phyloP scores from a whole-genome alignment of 2,329 filamentous ascomycete genomes.

The Alternaria solani region DNA sequence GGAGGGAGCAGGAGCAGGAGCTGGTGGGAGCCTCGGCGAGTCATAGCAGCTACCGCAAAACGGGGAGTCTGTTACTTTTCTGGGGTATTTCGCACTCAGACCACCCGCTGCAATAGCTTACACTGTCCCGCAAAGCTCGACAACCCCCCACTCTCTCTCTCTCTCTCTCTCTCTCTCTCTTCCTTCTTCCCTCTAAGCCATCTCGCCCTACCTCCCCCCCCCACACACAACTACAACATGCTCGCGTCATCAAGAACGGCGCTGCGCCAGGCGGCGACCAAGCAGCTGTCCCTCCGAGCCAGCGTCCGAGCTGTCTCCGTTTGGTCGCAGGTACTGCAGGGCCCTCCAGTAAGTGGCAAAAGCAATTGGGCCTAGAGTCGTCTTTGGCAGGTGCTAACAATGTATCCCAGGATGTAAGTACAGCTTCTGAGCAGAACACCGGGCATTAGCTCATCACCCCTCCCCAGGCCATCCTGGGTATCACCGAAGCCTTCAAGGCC shows the following conservation, averaged over 20 bases:
- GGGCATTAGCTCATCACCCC: slow-evolving; percentile 29
- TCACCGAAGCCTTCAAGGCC: slow-evolving; percentile 99
- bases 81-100: slow-evolving; percentile 40
- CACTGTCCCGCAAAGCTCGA: slow-evolving; percentile 15
- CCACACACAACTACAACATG: slow-evolving; percentile 36
- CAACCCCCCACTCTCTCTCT: slow-evolving; percentile 18
- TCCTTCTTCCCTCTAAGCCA: slow-evolving; percentile 7
- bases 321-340: slow-evolving; percentile 91
- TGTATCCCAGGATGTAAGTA: slow-evolving; percentile 48
- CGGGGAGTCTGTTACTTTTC: slow-evolving; percentile 32
- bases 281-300: slow-evolving; percentile 44
- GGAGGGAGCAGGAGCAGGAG: slow-evolving; percentile 3
- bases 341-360: slow-evolving; percentile 79
- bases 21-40: slow-evolving; percentile 13
- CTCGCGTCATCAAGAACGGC: slow-evolving; percentile 50
- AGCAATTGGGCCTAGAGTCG: slow-evolving; percentile 20
- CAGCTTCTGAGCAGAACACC: background rate
- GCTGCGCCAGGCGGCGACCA: slow-evolving; percentile 49
- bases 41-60: slow-evolving; percentile 22
- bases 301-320: slow-evolving; percentile 74
- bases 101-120: slow-evolving; percentile 28
- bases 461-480: slow-evolving; percentile 78
- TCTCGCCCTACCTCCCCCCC: slow-evolving; percentile 4
- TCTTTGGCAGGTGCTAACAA: slow-evolving; percentile 26
- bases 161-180: slow-evolving; percentile 17